Evolutionary conservation across 805 yeast genomes (phyloP).

Genomic region (Lachancea kluyveri): DNA sequence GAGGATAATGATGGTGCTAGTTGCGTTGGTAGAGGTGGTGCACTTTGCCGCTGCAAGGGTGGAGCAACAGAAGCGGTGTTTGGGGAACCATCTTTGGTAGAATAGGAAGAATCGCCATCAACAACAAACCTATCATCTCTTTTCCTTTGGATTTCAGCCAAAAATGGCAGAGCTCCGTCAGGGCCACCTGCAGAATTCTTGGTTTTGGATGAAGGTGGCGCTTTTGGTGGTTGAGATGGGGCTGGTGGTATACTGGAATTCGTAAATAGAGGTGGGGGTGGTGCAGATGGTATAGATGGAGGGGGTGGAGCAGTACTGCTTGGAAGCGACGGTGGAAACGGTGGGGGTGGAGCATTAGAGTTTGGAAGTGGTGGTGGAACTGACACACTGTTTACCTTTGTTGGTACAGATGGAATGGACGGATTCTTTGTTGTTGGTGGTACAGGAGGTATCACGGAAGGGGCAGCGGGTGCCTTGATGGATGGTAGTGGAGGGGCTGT

Average conservation of each 20-base stretch:
- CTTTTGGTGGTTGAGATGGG: slow-evolving; percentile 17
- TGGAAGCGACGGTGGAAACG: slow-evolving; percentile 15
- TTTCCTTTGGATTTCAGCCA: slow-evolving; percentile 51
- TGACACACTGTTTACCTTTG: slow-evolving; percentile 6
- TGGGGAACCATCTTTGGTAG: slow-evolving; percentile 7
- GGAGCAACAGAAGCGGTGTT: slow-evolving; percentile 9
- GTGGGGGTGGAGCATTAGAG: slow-evolving; percentile 12
- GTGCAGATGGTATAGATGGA: slow-evolving; percentile 26
- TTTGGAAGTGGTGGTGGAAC: slow-evolving; percentile 15
- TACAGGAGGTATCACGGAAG: slow-evolving; percentile 8
- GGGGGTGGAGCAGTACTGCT: slow-evolving; percentile 18
- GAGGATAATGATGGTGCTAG: slow-evolving; percentile 23
- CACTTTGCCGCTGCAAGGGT: slow-evolving; percentile 18
- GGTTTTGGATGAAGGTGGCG: slow-evolving; percentile 18
- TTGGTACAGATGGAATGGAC: slow-evolving; percentile 15
- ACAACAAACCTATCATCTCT: slow-evolving; percentile 47
- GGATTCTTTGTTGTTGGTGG: slow-evolving; percentile 14
- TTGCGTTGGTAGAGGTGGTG: slow-evolving; percentile 22
- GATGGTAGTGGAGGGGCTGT: slow-evolving; percentile 8
- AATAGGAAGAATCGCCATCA: slow-evolving; percentile 24
- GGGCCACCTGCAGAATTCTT: slow-evolving; percentile 15
- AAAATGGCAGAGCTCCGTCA: slow-evolving; percentile 47
- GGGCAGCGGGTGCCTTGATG: slow-evolving; percentile 3
- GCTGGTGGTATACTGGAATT: slow-evolving; percentile 8
- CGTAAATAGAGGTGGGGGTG: slow-evolving; percentile 12